Percentiles rank a stretch among this genome's conserved stretches.
Conservation (phyloP, 768 basidiomycete genomes). For the Amanita muscaria region DNA sequence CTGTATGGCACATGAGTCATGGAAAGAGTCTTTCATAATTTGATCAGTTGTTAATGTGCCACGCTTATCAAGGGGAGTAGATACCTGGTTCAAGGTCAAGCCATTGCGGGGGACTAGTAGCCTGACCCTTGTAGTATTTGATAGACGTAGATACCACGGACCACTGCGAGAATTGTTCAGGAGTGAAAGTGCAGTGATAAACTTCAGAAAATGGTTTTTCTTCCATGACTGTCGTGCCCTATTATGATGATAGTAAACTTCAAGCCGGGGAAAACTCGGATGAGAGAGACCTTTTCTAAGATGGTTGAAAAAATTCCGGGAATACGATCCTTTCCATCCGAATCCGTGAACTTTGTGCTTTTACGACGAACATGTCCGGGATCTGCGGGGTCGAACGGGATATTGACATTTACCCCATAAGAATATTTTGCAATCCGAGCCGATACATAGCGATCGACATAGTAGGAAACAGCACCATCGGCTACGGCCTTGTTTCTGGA, state of each 20-base stretch:
- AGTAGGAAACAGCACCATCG: conserved; percentile 18
- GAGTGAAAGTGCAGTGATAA: conserved; percentile 6
- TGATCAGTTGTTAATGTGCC: neutral
- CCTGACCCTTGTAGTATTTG: conserved; percentile 16
- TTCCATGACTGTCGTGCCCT: conserved; percentile 19
- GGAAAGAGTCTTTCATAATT: conserved; percentile 10
- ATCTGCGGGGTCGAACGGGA: conserved; percentile 5
- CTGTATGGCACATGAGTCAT: conserved; percentile 14
- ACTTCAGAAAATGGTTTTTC: conserved; percentile 15
- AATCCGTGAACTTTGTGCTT: neutral
- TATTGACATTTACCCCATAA: conserved; percentile 10
- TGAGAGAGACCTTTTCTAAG: conserved; percentile 7
- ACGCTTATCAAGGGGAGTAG: too few species aligned
- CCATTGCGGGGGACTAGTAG: conserved; percentile 11
- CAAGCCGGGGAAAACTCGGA: neutral
- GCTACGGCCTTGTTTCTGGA: conserved; percentile 20
- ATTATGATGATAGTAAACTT: neutral
- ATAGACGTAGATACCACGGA: conserved; percentile 5
- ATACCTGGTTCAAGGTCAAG: conserved; percentile 14
- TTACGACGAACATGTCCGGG: conserved; percentile 8
- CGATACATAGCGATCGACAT: conserved; percentile 16
- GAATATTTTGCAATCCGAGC: conserved; percentile 11
- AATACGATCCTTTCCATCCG: conserved; percentile 8
- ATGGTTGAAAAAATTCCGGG: conserved; percentile 10
- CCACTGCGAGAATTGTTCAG: conserved; percentile 7